Evolutionary conservation across 257 asterid species (phyloP).

Genomic region (Ballota nigra): DNA sequence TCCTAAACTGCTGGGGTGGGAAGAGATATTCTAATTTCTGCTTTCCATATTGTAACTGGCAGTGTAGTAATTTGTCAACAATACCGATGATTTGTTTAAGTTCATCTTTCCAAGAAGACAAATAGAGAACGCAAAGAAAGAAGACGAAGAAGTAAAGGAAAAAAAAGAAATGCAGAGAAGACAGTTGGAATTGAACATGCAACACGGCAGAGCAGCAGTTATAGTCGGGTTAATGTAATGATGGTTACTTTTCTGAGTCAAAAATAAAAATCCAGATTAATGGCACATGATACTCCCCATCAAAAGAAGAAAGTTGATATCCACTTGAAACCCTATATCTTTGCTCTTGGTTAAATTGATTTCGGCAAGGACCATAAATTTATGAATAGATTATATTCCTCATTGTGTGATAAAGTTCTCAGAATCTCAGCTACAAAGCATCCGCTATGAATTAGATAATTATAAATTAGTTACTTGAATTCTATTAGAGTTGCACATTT

Average conservation of each 20-base stretch:
- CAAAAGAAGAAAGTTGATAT: constrained; percentile 12
- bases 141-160: neutral
- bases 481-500: constrained; percentile 5
- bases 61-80: neutral
- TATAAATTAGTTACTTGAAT: neutral
- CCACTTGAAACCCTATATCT: neutral
- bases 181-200: constrained; percentile 5
- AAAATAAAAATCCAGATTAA: neutral
- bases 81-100: neutral
- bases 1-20: neutral
- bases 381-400: neutral
- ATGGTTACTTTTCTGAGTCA: neutral
- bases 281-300: neutral
- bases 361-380: constrained; percentile 8
- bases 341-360: neutral
- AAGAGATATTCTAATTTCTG: neutral
- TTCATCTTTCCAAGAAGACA: neutral
- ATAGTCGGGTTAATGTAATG: neutral
- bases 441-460: constrained; percentile 5
- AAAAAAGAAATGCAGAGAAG: neutral
- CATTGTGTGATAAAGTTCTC: neutral
- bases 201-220: constrained; percentile 7
- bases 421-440: constrained; percentile 2
- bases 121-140: neutral
- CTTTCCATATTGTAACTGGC: neutral